Evolutionary conservation across 2,329 filamentous ascomycete genomes (phyloP), one percentile per base, ranked within the genome.

Genomic region (Pseudogymnoascus destructans): DNA sequence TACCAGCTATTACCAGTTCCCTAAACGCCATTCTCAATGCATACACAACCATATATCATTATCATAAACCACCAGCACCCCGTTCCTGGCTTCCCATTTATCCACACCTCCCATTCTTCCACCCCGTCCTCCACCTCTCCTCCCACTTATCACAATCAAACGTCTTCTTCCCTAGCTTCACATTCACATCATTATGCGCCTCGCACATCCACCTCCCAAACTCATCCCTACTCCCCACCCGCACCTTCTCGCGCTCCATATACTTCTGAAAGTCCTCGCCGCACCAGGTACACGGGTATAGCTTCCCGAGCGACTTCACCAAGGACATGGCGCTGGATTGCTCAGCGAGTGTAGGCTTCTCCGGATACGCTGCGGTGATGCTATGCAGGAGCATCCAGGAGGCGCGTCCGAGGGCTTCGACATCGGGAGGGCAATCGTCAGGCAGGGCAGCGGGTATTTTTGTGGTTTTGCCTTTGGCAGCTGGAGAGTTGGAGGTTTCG

Each of bases 241-340:
- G 70, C 36, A 92, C 84, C 68, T 81, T 80, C 62, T 72, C 72
- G 63, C 79, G 78, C 62, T 76, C 77, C 75, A 97, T 85, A 79
- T 92, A 97, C 0, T 70, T 70, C 70, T 86, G 86, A 71, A 98
- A 96, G 69, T 97, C 92, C 61, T 92, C 86, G 32, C 91, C 93
- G 72, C 93, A 98, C 2, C 87, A 81, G 89, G 91, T 95, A 75
- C 93, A 98, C 3, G 93, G 93, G 69, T 98, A 98, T 17, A 97
- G 73, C 64, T 86, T 86, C 23, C 87, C 84, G 70, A 98, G 95
- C 1, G 90, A 77, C 21, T 76, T 74, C 65, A 98, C 78, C 73
- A 98, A 97, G 57, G 81, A 78, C 59, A 77, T 77, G 65, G 95
- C 85, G 65, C 96, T 86, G 27, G 75, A 74, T 69, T 96, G 89